phyloP scores from a whole-genome alignment of 108 stramenopile genomes.

The Phaeodactylum tricornutum region DNA sequence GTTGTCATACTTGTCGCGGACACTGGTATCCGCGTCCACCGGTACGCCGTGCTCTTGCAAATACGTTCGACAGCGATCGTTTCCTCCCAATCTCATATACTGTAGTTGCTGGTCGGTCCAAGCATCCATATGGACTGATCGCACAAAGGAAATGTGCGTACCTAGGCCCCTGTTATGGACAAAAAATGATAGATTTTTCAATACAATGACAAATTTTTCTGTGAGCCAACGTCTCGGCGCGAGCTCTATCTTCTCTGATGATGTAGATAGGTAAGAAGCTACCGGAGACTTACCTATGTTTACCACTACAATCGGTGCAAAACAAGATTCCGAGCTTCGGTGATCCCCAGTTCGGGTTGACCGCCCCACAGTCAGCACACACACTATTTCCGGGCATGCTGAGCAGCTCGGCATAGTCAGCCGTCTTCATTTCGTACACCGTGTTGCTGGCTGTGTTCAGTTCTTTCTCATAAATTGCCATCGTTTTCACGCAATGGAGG shows the following conservation, averaged over 20 bases:
- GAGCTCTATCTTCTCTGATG: neutral
- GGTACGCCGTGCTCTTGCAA: conserved; percentile 13
- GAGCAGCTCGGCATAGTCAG: too few species aligned
- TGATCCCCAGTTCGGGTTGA: conserved; percentile 13
- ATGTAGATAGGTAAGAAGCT: neutral
- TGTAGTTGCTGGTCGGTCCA: conserved; percentile 22
- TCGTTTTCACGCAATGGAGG: too few species aligned
- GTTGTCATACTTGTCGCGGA: conserved; percentile 16
- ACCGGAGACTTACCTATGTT: conserved; percentile 2
- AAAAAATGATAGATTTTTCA: neutral
- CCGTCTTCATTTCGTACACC: too few species aligned
- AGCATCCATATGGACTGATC: conserved; percentile 28
- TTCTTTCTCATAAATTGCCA: too few species aligned
- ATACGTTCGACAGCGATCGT: conserved; percentile 17
- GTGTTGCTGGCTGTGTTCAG: too few species aligned
- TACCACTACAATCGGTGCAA: conserved; percentile 11
- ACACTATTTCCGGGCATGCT: too few species aligned
- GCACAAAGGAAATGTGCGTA: conserved; percentile 30
- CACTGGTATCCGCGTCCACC: neutral
- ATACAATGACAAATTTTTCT: neutral
- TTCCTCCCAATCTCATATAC: conserved; percentile 26
- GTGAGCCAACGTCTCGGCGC: neutral
- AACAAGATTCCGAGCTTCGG: conserved; percentile 12
- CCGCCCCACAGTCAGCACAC: conserved; percentile 9
- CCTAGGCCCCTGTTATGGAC: conserved; percentile 16